Evolutionary conservation across 2,329 filamentous ascomycete species (phyloP), one percentile per base, ranked within the genome.

Genomic region (Fusarium sp.): DNA sequence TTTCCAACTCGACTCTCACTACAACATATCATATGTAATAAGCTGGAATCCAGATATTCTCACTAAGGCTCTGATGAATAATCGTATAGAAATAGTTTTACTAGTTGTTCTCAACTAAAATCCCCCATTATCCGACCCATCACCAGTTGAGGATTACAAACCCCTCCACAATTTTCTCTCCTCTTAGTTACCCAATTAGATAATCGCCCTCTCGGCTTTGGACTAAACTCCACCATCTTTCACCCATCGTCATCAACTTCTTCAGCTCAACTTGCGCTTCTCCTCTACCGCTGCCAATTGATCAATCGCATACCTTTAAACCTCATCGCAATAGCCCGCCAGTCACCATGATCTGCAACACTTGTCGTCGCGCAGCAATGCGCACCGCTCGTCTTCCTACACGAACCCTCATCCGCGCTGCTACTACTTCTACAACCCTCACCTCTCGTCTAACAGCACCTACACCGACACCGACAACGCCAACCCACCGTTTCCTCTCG

Each of bases 331-430:
- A 3, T 13, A 31, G 7, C 42, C 26, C 33, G 9, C 3, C 43
- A 43, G 17, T 14, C 19, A 28, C 33, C 50, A 75, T 75, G 73
- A 67, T 75, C 54, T 75, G 73, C 67, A 63, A 47, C 40, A 57
- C 72, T 39, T 75, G 73, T 49, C 72, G 72, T 33, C 70, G 69
- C 54, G 70, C 72, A 52, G 69, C 72, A 14, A 62, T 75, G 64
- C 72, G 73, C 65, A 57, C 72, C 26, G 33, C 42, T 9, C 65
- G 62, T 44, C 21, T 55, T 3, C 65, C 61, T 38, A 53, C 67
- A 13, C 70, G 57, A 11, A 51, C 61, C 15, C 57, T 67, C 24
- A 6, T 60, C 43, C 62, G 62, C 58, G n/a, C 58, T 56, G 31
- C 28, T 64, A 26, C 44, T 19, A 10, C 40, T 24, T 47, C 69